Evolutionary conservation across 352 stramenopile species (phyloP).

Genomic region (Phytophthora pisi): DNA sequence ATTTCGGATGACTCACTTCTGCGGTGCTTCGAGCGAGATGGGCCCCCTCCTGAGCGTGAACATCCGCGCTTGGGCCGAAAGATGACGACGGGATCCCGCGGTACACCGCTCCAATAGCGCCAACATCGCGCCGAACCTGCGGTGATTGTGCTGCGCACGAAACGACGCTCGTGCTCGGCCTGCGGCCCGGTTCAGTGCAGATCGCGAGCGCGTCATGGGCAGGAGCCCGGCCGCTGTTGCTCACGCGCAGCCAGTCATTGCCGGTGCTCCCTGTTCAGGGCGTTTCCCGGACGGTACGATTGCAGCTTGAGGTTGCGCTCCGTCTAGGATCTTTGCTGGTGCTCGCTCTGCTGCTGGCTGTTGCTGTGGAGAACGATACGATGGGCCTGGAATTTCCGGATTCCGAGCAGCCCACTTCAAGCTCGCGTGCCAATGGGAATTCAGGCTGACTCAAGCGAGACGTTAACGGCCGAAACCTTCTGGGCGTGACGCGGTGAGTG

Average conservation of each 20-base stretch:
- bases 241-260: conserved; percentile 32
- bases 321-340: not conserved
- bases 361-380: too few species aligned
- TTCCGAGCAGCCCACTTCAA: not conserved
- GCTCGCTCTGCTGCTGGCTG: not conserved
- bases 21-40: conserved; percentile 14
- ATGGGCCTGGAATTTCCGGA: not conserved
- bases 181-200: not conserved
- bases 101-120: conserved; percentile 3
- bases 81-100: conserved; percentile 10
- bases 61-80: conserved; percentile 1
- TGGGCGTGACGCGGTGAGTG: conserved; percentile 21
- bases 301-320: not conserved
- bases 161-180: not conserved
- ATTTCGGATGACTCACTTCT: conserved; percentile 27
- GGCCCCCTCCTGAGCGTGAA: conserved; percentile 14
- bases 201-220: conserved; percentile 29
- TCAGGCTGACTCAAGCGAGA: conserved; percentile 22
- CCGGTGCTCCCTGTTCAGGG: not conserved
- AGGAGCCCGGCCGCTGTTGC: not conserved
- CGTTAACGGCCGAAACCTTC: not conserved
- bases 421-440: conserved; percentile 4
- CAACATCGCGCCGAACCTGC: conserved; percentile 5
- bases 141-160: conserved; percentile 10
- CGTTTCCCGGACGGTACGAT: conserved; percentile 2